Evolutionary conservation across 371 early-diverging fungal genomes (phyloP), one percentile per base, ranked within the genome.

Genomic region (Lichtheimia ramosa): DNA sequence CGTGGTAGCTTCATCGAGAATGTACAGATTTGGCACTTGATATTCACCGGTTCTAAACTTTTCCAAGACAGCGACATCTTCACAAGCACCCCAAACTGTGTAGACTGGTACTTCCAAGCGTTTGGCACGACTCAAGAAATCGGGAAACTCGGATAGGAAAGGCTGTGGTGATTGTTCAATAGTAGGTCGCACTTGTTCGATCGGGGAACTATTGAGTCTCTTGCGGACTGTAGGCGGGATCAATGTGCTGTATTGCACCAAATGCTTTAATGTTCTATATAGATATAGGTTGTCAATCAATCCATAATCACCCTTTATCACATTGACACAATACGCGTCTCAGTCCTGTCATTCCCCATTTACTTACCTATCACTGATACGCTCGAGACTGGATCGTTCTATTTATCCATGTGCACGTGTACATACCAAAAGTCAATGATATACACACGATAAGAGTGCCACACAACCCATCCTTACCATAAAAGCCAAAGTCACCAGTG

Each of bases 401-500:
- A 59, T 49, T 14, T 7, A 12, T 6, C 23, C 3, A 21, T 51
- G 23, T 51, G 25, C 43, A 25, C 59, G 18, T 18, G 46, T 18
- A 46, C 46, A 21, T 5, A 3, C 46, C 43, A 18, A 46, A 14
- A 21, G 21, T 46, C 21, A 21, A 21, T 46, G 18, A 34, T 34
- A 34, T 34, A 34, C 34, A 34, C 34, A 34, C 18, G 46, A 21
- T 46, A 21, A 46, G 46, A 21, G 46, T 46, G n/a, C 21, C 21
- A 46, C 46, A 46, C n/a, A 46, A 46, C 46, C 21, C 18, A 4
- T n/a, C 16, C 46, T 46, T 46, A 83, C 88, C 86, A 71, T 84
- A 85, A 61, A 88, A 86, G 25, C 86, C 85, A 65, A 88, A 88
- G 58, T 86, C 85, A 27, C 88, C 88, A n/a, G 86, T 83, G 54